Base-by-base conservation (phyloP, 345 rosid genomes). In the Eutrema yunnanense region DNA sequence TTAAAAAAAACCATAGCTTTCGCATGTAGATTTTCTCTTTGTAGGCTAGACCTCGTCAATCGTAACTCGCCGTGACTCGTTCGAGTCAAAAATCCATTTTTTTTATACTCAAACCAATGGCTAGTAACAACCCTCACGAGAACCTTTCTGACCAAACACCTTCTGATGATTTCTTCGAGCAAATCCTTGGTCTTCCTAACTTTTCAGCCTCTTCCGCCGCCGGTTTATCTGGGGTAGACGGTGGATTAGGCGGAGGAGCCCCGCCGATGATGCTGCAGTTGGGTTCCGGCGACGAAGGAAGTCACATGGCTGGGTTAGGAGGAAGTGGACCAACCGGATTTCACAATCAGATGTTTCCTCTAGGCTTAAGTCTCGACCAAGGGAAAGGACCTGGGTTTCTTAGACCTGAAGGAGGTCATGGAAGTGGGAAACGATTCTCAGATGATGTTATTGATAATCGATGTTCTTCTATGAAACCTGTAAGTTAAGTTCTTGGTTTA, bases 211-310 rank as follows among this genome's bases (percentile, higher is more conserved):
- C 92, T 27, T 53, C 90, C 2, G 96, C 84, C 11, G 63, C 86
- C 2, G 86, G 90, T 47, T 71, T 90, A 37, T 69, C 85, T 3
- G 86, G 81, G 9, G 72, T 77, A 30, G 88, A 87, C 58, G 82
- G 79, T 2, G 84, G 82, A 40, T 62, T 86, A 66, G 74, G 82
- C 12, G 81, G 81, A 1, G 74, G 81, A 16, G 74, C 82, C 16
- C 78, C 86, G 13, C 86, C 94, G 67, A 90, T 92, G 99, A 85
- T 92, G 90, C 78, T 92, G 66, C 98, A 92, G 82, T 88, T 92
- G 37, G 82, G 87, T 70, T 90, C 97, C 6, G 88, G 97, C 2
- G 96, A 88, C 14, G 92, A 80, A 51, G 82, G 87, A 52, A 80
- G 68, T 34, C 90, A 86, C 67, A 77, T 85, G 72, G 46, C 76